Evolutionary conservation across 371 early-diverging fungal genomes (phyloP).

Genomic region (Mucor indicus): DNA sequence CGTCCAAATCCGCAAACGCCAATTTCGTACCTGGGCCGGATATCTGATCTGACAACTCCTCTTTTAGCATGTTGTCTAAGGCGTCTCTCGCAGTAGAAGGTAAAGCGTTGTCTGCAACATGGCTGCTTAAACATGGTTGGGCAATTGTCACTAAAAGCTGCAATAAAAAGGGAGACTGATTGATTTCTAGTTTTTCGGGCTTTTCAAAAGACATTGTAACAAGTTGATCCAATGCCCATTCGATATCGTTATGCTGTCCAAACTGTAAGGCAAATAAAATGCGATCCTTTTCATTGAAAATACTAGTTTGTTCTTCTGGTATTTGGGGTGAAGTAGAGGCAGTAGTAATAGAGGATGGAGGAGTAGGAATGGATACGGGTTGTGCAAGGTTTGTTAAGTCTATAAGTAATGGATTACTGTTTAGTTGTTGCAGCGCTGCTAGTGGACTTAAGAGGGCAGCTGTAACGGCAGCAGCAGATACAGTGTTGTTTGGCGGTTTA

Average conservation of each 20-base stretch:
- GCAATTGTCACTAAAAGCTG: slow-evolving; percentile 40
- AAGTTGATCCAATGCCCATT: slow-evolving; percentile 79
- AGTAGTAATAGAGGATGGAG: background rate
- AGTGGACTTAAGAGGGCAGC: background rate
- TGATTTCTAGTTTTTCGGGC: slow-evolving; percentile 54
- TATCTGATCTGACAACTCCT: background rate
- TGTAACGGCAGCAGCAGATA: background rate
- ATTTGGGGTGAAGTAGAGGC: background rate
- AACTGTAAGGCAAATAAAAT: slow-evolving; percentile 63
- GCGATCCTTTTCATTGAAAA: slow-evolving; percentile 54
- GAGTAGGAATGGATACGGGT: background rate
- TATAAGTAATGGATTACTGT: slow-evolving; percentile 2
- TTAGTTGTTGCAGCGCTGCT: background rate
- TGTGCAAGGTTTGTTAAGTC: slow-evolving; percentile 1
- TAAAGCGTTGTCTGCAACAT: slow-evolving; percentile 12
- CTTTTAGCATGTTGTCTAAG: slow-evolving; percentile 9
- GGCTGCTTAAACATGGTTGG: slow-evolving; percentile 11
- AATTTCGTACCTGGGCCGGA: background rate
- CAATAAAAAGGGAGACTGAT: slow-evolving; percentile 61
- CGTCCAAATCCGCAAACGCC: background rate
- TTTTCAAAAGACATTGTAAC: slow-evolving; percentile 57
- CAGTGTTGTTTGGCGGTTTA: background rate
- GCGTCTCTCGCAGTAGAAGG: slow-evolving; percentile 11
- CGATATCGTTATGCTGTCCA: slow-evolving; percentile 70
- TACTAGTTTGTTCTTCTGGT: background rate